These are phyloP conservation scores for Fomitopsis pinicola DNA, from an alignment of 1,284 basidiomycete species.

Conservation along the genomic window DNA sequence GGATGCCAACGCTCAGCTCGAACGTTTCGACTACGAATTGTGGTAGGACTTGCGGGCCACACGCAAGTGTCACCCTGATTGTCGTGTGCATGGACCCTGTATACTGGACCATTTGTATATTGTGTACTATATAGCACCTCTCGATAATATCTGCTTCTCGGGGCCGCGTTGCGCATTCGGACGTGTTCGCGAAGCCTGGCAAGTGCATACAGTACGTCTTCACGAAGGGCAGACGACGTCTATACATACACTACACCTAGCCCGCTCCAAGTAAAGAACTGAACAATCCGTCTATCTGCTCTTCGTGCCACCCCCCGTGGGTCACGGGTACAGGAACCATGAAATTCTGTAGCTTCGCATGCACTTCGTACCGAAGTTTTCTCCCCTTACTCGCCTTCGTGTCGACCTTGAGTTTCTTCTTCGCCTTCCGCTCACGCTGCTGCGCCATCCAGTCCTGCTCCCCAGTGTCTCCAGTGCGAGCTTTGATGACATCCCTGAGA, in stretches of 20 bases:
- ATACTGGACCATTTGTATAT: neutral
- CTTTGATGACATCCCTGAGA: constrained; percentile 83
- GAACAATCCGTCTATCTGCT: constrained; percentile 92
- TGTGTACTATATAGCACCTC: neutral
- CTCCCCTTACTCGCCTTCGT: constrained; percentile 89
- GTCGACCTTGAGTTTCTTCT: constrained; percentile 76
- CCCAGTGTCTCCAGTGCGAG: constrained; percentile 42
- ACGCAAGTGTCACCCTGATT: neutral
- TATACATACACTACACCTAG: neutral
- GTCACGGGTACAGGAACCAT: constrained; percentile 79
- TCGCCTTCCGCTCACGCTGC: constrained; percentile 64
- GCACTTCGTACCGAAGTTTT: constrained; percentile 74
- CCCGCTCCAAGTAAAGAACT: constrained; percentile 67
- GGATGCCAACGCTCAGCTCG: constrained; percentile 71
- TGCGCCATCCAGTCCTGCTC: constrained; percentile 57
- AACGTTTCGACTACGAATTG: constrained; percentile 75
- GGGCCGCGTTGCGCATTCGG: too few species aligned
- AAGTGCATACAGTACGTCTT: too few species aligned
- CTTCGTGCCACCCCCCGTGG: constrained; percentile 77
- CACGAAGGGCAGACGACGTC: neutral
- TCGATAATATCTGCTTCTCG: neutral
- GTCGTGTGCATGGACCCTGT: neutral
- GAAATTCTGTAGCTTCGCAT: constrained; percentile 92
- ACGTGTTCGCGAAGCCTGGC: too few species aligned
- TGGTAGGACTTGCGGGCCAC: constrained; percentile 31